These are phyloP conservation scores for Ceriops tagal DNA, from an alignment of 345 rosid species.

Conservation along the genomic window DNA sequence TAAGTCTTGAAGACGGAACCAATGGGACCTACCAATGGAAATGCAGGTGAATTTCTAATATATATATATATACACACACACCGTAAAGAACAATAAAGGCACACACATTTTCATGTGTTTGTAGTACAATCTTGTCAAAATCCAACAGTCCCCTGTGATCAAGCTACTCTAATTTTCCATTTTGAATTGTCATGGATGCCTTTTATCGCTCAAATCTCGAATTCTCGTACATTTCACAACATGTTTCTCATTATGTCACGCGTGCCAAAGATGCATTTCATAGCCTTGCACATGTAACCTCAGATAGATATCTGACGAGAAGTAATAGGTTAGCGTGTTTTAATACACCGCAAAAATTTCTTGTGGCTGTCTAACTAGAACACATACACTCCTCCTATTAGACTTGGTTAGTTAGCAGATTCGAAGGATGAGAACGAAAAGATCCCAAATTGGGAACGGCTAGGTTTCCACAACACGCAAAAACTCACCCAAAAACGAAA, in stretches of 20 bases:
- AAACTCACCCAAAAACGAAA: too few species aligned
- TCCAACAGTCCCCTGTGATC: neutral
- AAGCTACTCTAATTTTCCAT: neutral
- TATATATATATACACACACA: too few species aligned
- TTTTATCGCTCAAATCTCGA: neutral
- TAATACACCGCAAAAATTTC: too few species aligned
- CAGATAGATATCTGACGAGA: neutral
- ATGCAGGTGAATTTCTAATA: slow-evolving; percentile 6
- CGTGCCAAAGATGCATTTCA: neutral
- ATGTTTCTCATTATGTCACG: neutral
- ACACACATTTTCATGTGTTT: neutral
- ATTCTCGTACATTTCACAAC: neutral
- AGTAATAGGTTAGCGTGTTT: neutral
- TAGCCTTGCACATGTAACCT: neutral
- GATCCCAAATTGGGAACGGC: too few species aligned
- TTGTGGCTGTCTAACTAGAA: too few species aligned
- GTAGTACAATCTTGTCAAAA: neutral
- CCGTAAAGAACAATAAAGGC: too few species aligned
- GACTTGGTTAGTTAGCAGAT: too few species aligned
- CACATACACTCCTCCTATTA: too few species aligned
- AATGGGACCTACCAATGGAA: slow-evolving; percentile 26
- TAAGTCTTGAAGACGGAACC: slow-evolving; percentile 22
- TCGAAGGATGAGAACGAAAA: too few species aligned
- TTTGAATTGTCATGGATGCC: neutral
- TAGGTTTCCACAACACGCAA: too few species aligned